Evolutionary conservation across 2,329 filamentous ascomycete species (phyloP), one percentile per base, ranked within the genome.

Genomic region (Aspergillus ochraceus): DNA sequence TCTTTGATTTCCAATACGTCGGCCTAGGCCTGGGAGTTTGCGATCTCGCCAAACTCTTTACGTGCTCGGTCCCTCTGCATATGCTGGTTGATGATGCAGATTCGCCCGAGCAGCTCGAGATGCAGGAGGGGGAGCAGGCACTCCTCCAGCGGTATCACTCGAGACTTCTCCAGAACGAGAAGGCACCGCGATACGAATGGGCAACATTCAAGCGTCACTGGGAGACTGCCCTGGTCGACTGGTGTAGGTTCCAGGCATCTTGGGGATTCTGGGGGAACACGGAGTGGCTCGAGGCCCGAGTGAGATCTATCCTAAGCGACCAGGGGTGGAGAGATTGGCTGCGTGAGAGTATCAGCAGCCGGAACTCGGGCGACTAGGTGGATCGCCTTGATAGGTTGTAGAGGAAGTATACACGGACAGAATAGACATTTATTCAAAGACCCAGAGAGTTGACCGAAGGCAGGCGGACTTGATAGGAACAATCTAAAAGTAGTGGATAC

Each of bases 1-100:
- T 90, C 63, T 89, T 86, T 66, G 88, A 90, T 68, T 90, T 90
- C 58, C 88, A 90, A 65, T 90, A 90, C 64, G 81, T 84, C 0
- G 88, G 88, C 0, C 71, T 88, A 0, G 87, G 88, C 0, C 70
- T 89, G 0, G 87, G 88, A 0, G 86, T 86, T 0, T 87, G 86
- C 63, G 88, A 90, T 69, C 75, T 90, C 0, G 87, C 86, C 2
- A 89, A 89, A 68, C 71, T 89, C 0, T 88, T 89, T 60, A 89
- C 87, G 0, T 89, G 86, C 70, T 88, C 87, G 2, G 80, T 89
- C 0, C 86, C 86, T 0, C 42, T 84, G 6, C 63, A 74, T 2
- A 80, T 88, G 78, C 78, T 90, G 0, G 74, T 76, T 0, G 36
- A 19, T n/a, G 67, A 64, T 5, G 52, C 62, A 9, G 50, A 60